Evolutionary conservation across 441 rosid genomes (phyloP).

Genomic region (Aleurites moluccanus): DNA sequence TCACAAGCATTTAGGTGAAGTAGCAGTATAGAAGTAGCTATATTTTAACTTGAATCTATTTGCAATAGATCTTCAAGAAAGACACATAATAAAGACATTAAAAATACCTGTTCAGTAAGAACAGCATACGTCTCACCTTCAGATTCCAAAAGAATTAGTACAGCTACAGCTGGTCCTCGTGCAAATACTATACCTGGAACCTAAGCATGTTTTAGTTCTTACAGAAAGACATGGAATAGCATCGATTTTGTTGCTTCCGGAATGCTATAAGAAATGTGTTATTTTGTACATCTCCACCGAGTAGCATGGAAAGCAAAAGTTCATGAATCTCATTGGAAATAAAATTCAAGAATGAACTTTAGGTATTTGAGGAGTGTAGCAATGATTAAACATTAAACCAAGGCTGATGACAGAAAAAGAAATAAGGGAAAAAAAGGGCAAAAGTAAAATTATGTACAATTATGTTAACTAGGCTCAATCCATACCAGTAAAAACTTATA

Average conservation of each 20-base stretch:
- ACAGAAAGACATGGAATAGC: constrained; percentile 15
- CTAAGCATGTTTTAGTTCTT: constrained; percentile 48
- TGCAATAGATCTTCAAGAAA: background rate
- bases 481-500: background rate
- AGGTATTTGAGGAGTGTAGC: background rate
- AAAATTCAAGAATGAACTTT: background rate
- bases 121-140: constrained; percentile 73
- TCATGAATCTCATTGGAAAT: constrained; percentile 8
- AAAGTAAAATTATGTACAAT: background rate
- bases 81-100: background rate
- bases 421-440: background rate
- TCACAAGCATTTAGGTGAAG: constrained; percentile 14
- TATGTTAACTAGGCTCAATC: background rate
- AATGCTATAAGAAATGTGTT: background rate
- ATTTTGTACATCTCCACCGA: background rate
- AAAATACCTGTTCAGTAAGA: constrained; percentile 83
- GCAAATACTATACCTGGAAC: constrained; percentile 95
- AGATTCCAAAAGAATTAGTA: constrained; percentile 72
- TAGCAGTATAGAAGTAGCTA: constrained; percentile 1
- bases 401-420: background rate
- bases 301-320: background rate
- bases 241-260: background rate
- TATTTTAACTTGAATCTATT: constrained; percentile 16
- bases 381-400: background rate
- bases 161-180: constrained; percentile 89